phyloP scores from a whole-genome alignment of 2,329 filamentous ascomycete species.

The Microcyclospora pomicola region DNA sequence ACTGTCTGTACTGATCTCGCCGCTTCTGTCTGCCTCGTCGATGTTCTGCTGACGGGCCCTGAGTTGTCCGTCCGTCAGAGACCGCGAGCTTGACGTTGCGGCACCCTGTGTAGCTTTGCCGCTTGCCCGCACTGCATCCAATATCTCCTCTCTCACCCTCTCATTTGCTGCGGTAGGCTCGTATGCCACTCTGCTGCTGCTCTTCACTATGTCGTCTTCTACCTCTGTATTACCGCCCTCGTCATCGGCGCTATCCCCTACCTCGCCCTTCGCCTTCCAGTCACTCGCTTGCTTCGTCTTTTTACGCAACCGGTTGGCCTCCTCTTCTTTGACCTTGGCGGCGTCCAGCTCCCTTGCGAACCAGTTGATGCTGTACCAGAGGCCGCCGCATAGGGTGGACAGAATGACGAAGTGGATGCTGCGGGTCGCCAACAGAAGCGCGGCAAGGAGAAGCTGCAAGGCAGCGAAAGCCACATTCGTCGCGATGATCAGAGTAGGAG shows the following conservation, averaged over 20 bases:
- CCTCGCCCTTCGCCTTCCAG: constrained; percentile 26
- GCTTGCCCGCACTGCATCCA: constrained; percentile 6
- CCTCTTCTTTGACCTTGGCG: constrained; percentile 34
- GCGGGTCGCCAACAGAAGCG: constrained; percentile 65
- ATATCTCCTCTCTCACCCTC: constrained; percentile 6
- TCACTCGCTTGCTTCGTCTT: constrained; percentile 20
- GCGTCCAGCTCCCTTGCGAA: constrained; percentile 57
- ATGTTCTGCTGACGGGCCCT: constrained; percentile 10
- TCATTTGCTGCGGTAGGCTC: constrained; percentile 6
- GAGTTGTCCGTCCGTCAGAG: constrained; percentile 1
- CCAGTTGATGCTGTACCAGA: constrained; percentile 97
- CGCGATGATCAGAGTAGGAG: constrained; percentile 72
- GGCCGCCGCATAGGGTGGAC: constrained; percentile 60
- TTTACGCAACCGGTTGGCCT: constrained; percentile 32
- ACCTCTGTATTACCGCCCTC: constrained; percentile 37
- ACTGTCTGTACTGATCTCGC: constrained; percentile 58
- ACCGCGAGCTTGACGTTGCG: constrained; percentile 1
- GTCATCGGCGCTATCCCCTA: constrained; percentile 22
- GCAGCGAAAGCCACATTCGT: constrained; percentile 81
- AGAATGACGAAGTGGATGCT: constrained; percentile 82
- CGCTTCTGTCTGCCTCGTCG: constrained; percentile 14
- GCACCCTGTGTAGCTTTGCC: constrained; percentile 1
- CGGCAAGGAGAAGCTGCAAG: constrained; percentile 65
- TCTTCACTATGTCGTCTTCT: constrained; percentile 9
- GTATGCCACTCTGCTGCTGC: constrained; percentile 3